A percentile compares a stretch with the other conserved stretches of the same genome.
Evolutionary conservation across 352 stramenopile species (phyloP).

Genomic region (Phytophthora megakarya): DNA sequence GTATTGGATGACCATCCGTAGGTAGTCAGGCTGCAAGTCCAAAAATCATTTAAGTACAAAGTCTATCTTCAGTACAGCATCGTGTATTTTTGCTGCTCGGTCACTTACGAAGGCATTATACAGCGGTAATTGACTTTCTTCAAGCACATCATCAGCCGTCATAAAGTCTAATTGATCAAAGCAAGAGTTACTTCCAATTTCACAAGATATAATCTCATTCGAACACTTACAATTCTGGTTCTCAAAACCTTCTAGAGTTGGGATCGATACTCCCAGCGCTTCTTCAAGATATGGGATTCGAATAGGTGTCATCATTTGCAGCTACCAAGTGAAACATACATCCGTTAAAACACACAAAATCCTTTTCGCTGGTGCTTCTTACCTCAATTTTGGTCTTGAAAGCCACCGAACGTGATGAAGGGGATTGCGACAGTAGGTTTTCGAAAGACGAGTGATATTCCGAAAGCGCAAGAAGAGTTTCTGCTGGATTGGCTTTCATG

Average conservation of each 20-base stretch:
- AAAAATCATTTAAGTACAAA: background rate
- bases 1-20: conserved; percentile 90
- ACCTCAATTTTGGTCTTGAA: conserved; percentile 88
- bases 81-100: background rate
- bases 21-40: conserved; percentile 66
- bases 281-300: conserved; percentile 88
- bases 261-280: conserved; percentile 72
- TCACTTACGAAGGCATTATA: conserved; percentile 83
- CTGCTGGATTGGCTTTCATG: conserved; percentile 81
- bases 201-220: background rate
- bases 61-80: background rate
- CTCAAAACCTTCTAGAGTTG: conserved; percentile 80
- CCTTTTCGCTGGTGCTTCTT: background rate
- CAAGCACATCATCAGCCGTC: conserved; percentile 83
- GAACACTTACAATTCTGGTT: conserved; percentile 70
- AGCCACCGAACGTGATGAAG: conserved; percentile 42
- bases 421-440: conserved; percentile 43
- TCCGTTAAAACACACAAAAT: conserved; percentile 3
- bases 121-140: conserved; percentile 78
- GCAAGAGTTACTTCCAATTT: background rate
- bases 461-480: conserved; percentile 79
- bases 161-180: conserved; percentile 59
- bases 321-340: conserved; percentile 31
- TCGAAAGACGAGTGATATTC: conserved; percentile 87
- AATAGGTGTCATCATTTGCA: conserved; percentile 90